Percentiles rank a stretch among this genome's conserved stretches.
These are phyloP conservation scores for Aspergillus intermedius DNA, from an alignment of 2,329 filamentous ascomycete species.

Conservation along the genomic window DNA sequence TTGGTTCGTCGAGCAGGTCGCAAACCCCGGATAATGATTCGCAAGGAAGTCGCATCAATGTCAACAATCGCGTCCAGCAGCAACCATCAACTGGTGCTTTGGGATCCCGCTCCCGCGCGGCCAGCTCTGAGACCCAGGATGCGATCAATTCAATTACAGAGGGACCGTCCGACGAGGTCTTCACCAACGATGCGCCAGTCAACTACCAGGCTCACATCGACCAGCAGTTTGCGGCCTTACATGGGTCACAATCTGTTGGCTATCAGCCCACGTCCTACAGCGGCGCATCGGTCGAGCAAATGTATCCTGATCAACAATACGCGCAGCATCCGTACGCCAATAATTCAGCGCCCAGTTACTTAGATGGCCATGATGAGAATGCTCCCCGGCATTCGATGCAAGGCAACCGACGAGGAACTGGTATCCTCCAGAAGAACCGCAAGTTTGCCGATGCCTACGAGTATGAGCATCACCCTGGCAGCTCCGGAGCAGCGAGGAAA, in stretches of 20 bases:
- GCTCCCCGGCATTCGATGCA: constrained; percentile 38
- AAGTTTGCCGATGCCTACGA: constrained; percentile 86
- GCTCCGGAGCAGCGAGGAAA: constrained; percentile 76
- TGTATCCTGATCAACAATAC: constrained; percentile 24
- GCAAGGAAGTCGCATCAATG: constrained; percentile 31
- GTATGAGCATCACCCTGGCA: constrained; percentile 70
- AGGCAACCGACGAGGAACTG: constrained; percentile 40
- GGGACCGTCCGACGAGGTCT: constrained; percentile 21
- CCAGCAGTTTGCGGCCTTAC: constrained; percentile 35
- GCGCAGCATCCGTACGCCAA: constrained; percentile 28
- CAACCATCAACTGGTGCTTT: constrained; percentile 33
- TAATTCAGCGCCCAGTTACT: constrained; percentile 32
- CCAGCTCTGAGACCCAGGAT: constrained; percentile 29
- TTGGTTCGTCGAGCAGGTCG: constrained; percentile 52
- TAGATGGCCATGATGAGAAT: constrained; percentile 46
- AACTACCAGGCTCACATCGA: constrained; percentile 38
- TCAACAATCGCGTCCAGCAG: constrained; percentile 18
- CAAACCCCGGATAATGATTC: constrained; percentile 41
- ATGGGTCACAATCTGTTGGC: constrained; percentile 27
- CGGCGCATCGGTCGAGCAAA: constrained; percentile 24
- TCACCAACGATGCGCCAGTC: constrained; percentile 21
- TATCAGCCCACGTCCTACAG: constrained; percentile 23
- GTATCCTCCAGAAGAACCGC: constrained; percentile 72
- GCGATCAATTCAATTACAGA: constrained; percentile 23
- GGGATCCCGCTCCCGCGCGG: constrained; percentile 20